phyloP scores from a whole-genome alignment of 73 alveolate genomes.

The Paramecium bursaria region DNA sequence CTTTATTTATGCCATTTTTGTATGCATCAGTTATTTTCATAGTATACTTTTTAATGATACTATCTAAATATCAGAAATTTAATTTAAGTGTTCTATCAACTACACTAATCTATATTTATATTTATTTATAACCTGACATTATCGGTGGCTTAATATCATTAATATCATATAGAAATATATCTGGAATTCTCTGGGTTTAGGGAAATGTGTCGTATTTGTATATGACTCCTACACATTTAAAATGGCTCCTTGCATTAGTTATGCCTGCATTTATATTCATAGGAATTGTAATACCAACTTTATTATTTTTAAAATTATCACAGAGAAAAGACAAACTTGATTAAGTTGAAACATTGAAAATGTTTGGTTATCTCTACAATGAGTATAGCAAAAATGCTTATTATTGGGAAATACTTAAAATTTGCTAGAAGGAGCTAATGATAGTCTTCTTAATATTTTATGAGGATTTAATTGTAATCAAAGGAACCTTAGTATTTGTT shows the following conservation, averaged over 20 bases:
- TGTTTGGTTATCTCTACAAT: constrained; percentile 24
- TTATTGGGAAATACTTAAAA: constrained; percentile 44
- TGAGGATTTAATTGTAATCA: constrained; percentile 35
- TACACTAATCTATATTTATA: constrained; percentile 10
- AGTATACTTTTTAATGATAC: neutral
- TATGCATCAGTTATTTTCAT: constrained; percentile 5
- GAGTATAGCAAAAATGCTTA: neutral
- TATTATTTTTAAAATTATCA: constrained; percentile 6
- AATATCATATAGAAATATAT: constrained; percentile 42
- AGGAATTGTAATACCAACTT: constrained; percentile 18
- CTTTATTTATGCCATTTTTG: constrained; percentile 51
- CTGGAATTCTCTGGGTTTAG: constrained; percentile 18
- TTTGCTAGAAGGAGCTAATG: constrained; percentile 6
- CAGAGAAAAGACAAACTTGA: constrained; percentile 32
- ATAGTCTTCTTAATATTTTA: constrained; percentile 24
- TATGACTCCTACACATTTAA: constrained; percentile 24
- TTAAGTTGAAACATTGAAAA: neutral
- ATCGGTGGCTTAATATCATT: constrained; percentile 8
- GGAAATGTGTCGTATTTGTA: constrained; percentile 57
- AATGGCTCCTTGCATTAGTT: constrained; percentile 33
- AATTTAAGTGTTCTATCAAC: constrained; percentile 3
- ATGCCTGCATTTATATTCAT: constrained; percentile 29
- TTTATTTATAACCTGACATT: constrained; percentile 22
- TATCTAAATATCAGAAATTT: neutral
- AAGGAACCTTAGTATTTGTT: constrained; percentile 14